Evolutionary conservation across 1,284 basidiomycete species (phyloP), one percentile per base, ranked within the genome.

Genomic region (Cryptococcus hybrid): DNA sequence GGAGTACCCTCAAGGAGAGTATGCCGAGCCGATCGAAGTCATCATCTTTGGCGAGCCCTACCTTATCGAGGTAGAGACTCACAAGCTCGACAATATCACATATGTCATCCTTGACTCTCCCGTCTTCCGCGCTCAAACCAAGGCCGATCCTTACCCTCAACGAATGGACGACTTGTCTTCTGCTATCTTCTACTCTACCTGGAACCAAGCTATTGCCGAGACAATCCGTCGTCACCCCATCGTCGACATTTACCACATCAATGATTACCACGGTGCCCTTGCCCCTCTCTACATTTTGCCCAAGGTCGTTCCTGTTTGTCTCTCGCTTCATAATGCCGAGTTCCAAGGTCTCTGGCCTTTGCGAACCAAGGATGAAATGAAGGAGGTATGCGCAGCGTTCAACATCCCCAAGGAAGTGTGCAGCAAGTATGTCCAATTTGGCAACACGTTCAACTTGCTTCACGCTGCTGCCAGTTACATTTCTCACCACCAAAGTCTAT

Each of bases 311-410:
- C 91, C 92, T 0, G 84, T 87, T 66, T 94, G 92, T 78, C 81
- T 94, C 39, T 94, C 92, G n/a, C 83, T 95, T 24, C 92, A 95
- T 82, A 95, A 94, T 66, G 92, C 92, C 72, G 91, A 95, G 77
- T 95, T 94, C 83, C 92, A 95, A 74, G 92, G 92, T 80, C 83
- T 94, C 30, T 94, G 91, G 92, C 91, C 92, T 9, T 83, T 94
- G 36, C 86, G 92, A 54, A 94, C 91, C 45, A 94, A 95, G 81
- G 92, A 94, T 73, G 92, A 94, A 77, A 92, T 93, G 89, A 94
- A 92, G 81, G 92, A 95, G 75, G 92, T 95, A 49, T 95, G 92
- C 74, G 92, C 91, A 3, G 92, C 92, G 8, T 95, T 94, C 84
- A 94, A 94, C 78, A 90, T 95, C 73, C 89, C 88, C 81, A 94